Evolutionary conservation across 352 stramenopile species (phyloP).

Genomic region (Blastocystis sp.): DNA sequence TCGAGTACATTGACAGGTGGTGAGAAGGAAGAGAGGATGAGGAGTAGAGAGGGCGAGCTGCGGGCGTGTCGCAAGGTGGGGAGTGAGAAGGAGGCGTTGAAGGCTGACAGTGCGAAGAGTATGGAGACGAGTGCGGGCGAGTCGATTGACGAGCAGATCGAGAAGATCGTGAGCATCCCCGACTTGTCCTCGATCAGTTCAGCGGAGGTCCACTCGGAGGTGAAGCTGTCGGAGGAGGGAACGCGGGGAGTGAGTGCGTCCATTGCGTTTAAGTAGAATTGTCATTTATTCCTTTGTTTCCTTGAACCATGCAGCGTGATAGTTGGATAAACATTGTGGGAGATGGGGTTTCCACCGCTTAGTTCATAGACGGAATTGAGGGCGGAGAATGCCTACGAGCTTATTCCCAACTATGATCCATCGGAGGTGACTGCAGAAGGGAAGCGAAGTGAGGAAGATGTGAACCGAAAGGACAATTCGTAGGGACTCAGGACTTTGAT

Average conservation of each 20-base stretch:
- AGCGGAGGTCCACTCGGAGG: too few relatives aligned
- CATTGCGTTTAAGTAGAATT: neutral
- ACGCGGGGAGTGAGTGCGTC: neutral
- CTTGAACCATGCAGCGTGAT: neutral
- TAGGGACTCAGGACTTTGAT: too few relatives aligned
- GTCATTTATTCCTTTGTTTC: neutral
- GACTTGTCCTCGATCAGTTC: neutral
- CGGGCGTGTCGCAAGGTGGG: conserved; percentile 45
- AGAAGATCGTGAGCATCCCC: conserved; percentile 19
- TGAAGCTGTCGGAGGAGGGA: too few relatives aligned
- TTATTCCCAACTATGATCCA: too few relatives aligned
- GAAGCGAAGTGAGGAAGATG: too few relatives aligned
- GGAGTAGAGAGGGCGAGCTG: conserved; percentile 24
- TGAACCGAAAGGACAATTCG: too few relatives aligned
- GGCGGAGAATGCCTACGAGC: too few relatives aligned
- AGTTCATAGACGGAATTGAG: neutral
- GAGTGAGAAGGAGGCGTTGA: conserved; percentile 44
- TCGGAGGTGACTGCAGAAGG: too few relatives aligned
- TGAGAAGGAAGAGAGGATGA: too few relatives aligned
- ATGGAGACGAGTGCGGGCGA: neutral
- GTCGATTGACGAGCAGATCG: conserved; percentile 25
- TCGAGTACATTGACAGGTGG: conserved; percentile 85
- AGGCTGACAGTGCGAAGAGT: neutral
- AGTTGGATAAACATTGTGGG: neutral
- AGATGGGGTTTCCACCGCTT: neutral